phyloP scores from a whole-genome alignment of 2,329 filamentous ascomycete genomes.

The Diaporthe sp. region DNA sequence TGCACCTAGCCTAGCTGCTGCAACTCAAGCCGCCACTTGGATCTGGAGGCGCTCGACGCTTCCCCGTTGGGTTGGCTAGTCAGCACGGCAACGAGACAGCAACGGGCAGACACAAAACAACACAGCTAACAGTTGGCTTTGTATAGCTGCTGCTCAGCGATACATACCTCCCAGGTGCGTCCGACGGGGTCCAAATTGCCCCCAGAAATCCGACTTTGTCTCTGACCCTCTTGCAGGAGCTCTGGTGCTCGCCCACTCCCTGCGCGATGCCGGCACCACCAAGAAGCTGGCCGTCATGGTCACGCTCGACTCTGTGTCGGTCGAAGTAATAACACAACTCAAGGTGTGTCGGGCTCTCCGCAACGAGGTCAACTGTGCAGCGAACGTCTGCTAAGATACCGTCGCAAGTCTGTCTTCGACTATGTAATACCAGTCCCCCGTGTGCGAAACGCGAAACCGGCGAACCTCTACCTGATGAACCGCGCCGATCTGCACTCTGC shows the following conservation, averaged over 20 bases:
- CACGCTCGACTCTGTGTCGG: slow-evolving; percentile 81
- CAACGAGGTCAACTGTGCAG: not conserved
- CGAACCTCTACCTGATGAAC: slow-evolving; percentile 92
- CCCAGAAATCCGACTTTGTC: slow-evolving; percentile 35
- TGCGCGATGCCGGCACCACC: slow-evolving; percentile 87
- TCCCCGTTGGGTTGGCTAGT: slow-evolving; percentile 17
- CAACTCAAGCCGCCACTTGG: not conserved
- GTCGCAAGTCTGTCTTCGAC: slow-evolving; percentile 80
- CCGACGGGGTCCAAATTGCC: slow-evolving; percentile 31
- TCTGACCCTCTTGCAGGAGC: slow-evolving; percentile 69
- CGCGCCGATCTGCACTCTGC: slow-evolving; percentile 89
- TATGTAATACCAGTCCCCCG: slow-evolving; percentile 86
- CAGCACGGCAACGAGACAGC: slow-evolving; percentile 25
- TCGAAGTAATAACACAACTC: slow-evolving; percentile 81
- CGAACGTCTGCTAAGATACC: slow-evolving; percentile 37
- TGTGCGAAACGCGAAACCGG: slow-evolving; percentile 79
- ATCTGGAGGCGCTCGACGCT: not conserved
- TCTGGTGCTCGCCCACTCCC: slow-evolving; percentile 91
- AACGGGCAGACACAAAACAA: not conserved
- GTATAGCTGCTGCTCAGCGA: slow-evolving; percentile 89
- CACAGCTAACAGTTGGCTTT: slow-evolving; percentile 37
- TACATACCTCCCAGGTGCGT: slow-evolving; percentile 87
- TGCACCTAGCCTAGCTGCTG: not conserved
- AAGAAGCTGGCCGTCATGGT: slow-evolving; percentile 89
- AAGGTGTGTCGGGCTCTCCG: slow-evolving; percentile 62